A percentile compares a stretch with the other conserved stretches of the same genome.
phyloP scores from a whole-genome alignment of 73 alveolate species.

The Stentor roeselii region DNA sequence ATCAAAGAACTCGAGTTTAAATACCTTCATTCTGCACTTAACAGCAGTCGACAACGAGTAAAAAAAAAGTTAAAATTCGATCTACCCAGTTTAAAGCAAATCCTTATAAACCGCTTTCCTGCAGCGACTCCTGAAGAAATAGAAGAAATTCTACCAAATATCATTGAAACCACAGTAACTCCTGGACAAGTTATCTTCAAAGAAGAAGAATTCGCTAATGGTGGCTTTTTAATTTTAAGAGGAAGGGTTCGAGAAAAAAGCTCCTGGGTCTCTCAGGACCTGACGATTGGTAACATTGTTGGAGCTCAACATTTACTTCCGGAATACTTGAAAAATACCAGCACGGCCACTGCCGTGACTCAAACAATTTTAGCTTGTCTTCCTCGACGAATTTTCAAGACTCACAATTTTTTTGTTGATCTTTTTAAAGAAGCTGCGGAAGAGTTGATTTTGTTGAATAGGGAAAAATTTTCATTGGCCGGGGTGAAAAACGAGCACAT shows the following conservation, averaged over 20 bases:
- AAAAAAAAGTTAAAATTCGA: neutral
- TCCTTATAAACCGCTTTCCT: neutral
- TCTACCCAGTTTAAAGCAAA: neutral
- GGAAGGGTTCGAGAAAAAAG: slow-evolving; percentile 9
- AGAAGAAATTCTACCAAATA: neutral
- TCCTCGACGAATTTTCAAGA: neutral
- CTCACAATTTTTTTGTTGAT: neutral
- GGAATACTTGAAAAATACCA: neutral
- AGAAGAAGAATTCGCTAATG: neutral
- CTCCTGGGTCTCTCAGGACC: neutral
- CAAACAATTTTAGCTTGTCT: neutral
- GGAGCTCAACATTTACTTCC: slow-evolving; percentile 21
- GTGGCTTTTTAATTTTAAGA: neutral
- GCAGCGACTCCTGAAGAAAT: neutral
- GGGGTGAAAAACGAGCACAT: neutral
- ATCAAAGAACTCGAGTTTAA: slow-evolving; percentile 15
- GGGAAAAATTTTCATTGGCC: neutral
- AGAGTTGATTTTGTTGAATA: neutral
- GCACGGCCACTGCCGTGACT: slow-evolving; percentile 21
- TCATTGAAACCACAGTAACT: neutral
- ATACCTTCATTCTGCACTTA: neutral
- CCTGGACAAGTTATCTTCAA: slow-evolving; percentile 1
- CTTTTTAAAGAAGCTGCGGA: slow-evolving; percentile 14
- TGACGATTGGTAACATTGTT: slow-evolving; percentile 23
- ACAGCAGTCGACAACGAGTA: neutral